Conservation (phyloP, 2,329 filamentous ascomycete species). For the Verticillium nonalfalfae region DNA sequence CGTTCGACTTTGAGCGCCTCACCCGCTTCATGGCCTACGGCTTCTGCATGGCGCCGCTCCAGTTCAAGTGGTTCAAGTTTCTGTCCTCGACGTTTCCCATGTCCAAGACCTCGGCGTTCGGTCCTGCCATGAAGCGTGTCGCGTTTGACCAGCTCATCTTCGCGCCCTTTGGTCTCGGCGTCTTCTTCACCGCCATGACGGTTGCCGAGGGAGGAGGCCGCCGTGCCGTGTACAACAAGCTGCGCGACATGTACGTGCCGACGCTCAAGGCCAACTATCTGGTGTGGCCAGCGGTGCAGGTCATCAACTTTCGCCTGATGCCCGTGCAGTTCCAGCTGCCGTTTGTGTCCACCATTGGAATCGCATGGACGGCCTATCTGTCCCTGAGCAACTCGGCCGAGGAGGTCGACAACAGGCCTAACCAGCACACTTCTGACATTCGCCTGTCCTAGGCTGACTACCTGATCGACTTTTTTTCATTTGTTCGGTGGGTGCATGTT, state of each 20-base stretch:
- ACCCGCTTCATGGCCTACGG: slow-evolving; percentile 96
- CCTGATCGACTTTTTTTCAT: background rate
- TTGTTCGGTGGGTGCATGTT: background rate
- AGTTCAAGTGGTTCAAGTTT: slow-evolving; percentile 94
- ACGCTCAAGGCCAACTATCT: slow-evolving; percentile 94
- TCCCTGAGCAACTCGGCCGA: slow-evolving; percentile 86
- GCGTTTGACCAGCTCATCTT: slow-evolving; percentile 91
- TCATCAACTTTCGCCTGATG: slow-evolving; percentile 93
- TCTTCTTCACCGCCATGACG: slow-evolving; percentile 96
- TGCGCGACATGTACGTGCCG: slow-evolving; percentile 88
- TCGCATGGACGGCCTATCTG: slow-evolving; percentile 95
- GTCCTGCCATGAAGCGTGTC: slow-evolving; percentile 81
- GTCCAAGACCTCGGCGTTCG: slow-evolving; percentile 62
- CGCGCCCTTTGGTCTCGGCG: slow-evolving; percentile 77
- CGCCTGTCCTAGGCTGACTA: slow-evolving; percentile 19
- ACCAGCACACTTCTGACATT: slow-evolving; percentile 21
- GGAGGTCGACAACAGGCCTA: slow-evolving; percentile 39
- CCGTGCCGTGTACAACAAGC: slow-evolving; percentile 73
- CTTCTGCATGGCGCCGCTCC: slow-evolving; percentile 90
- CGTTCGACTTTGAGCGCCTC: slow-evolving; percentile 92
- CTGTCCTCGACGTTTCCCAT: slow-evolving; percentile 78
- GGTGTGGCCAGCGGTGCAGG: slow-evolving; percentile 91
- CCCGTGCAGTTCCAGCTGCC: slow-evolving; percentile 95
- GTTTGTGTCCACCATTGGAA: slow-evolving; percentile 92
- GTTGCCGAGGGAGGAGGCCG: slow-evolving; percentile 85